These are phyloP conservation scores for Cryptosporidium tyzzeri DNA, from an alignment of 169 alveolate genomes.

Conservation along the genomic window DNA sequence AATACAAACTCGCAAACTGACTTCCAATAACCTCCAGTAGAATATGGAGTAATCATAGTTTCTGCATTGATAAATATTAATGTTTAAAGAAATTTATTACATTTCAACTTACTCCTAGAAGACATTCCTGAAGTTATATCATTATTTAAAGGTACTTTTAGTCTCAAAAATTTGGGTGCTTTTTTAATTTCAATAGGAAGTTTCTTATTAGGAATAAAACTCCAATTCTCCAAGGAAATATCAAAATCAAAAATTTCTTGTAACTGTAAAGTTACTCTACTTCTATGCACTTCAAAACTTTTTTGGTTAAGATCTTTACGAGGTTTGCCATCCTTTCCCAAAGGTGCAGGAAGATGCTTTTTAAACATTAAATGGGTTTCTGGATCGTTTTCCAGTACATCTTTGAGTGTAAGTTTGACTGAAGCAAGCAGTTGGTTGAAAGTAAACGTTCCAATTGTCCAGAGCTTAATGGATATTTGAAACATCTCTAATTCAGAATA, in stretches of 20 bases:
- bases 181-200: conserved; percentile 34
- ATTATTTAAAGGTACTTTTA: conserved; percentile 53
- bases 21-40: conserved; percentile 68
- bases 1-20: conserved; percentile 60
- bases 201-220: conserved; percentile 76
- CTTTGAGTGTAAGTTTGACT: conserved; percentile 82
- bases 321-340: conserved; percentile 72
- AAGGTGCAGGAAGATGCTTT: conserved; percentile 78
- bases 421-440: conserved; percentile 85
- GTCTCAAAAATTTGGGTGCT: conserved; percentile 60
- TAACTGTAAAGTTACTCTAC: conserved; percentile 79
- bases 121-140: conserved; percentile 34
- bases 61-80: conserved; percentile 9
- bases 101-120: conserved; percentile 42
- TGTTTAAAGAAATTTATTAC: not conserved
- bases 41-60: conserved; percentile 36
- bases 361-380: conserved; percentile 82
- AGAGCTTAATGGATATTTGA: conserved; percentile 83
- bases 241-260: conserved; percentile 80
- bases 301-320: conserved; percentile 71
- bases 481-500: conserved; percentile 86
- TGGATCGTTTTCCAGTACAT: conserved; percentile 83
- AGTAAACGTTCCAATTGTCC: conserved; percentile 83
- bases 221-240: conserved; percentile 80
- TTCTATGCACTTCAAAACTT: conserved; percentile 81